Conservation (phyloP, 2,329 filamentous ascomycete species). For the Neonectria neomacrospora region DNA sequence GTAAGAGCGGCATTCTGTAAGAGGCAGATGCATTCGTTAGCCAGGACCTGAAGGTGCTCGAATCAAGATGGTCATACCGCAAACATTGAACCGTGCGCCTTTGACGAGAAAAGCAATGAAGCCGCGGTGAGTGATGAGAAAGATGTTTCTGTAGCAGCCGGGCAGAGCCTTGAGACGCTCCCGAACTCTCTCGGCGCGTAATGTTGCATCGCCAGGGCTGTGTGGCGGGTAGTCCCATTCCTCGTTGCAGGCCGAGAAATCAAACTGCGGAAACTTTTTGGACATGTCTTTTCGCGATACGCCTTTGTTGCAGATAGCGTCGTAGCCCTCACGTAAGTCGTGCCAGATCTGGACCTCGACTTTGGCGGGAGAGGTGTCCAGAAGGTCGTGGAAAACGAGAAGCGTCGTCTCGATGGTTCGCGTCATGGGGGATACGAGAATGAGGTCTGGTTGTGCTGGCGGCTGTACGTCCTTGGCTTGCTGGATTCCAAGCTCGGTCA, state of each 20-base stretch:
- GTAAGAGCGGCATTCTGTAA: constrained; percentile 33
- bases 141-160: constrained; percentile 30
- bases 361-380: constrained; percentile 12
- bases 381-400: constrained; percentile 29
- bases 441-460: constrained; percentile 5
- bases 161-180: constrained; percentile 23
- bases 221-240: constrained; percentile 38
- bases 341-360: constrained; percentile 37
- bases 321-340: constrained; percentile 39
- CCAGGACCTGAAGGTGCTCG: background rate
- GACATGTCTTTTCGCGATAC: constrained; percentile 25
- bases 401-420: constrained; percentile 38
- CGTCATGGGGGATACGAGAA: constrained; percentile 17
- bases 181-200: constrained; percentile 36
- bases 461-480: constrained; percentile 5
- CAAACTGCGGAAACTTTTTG: constrained; percentile 33
- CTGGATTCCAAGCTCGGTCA: constrained; percentile 11
- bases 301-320: constrained; percentile 41
- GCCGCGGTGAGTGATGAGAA: constrained; percentile 35
- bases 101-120: constrained; percentile 38
- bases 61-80: constrained; percentile 24
- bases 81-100: constrained; percentile 34
- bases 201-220: constrained; percentile 25
- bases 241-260: constrained; percentile 33
- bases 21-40: background rate